Evolutionary conservation across 352 stramenopile genomes (phyloP), one percentile per base, ranked within the genome.

Genomic region (Phytophthora agathidicida): DNA sequence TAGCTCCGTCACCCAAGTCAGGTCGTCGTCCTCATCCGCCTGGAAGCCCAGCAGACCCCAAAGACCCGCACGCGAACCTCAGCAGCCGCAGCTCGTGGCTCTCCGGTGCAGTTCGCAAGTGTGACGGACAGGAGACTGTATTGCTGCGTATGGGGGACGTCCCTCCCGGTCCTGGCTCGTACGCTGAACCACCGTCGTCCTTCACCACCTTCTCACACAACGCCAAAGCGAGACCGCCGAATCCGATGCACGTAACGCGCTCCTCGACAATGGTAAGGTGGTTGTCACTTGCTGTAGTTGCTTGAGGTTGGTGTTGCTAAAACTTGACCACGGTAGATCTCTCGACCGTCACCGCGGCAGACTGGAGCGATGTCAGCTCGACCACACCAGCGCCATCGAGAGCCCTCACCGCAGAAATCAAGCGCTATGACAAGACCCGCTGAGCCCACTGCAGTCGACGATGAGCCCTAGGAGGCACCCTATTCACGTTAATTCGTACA

Each of bases 1-100:
- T 94, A 2, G 85, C 80, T 3, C 83, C 85, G 5, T 86, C 83
- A 0, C 72, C 83, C 2, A 69, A 67, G 16, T 66, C 38, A 2
- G 53, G 47, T 3, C 65, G 63, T 4, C 76, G 74, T 10, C 65
- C 78, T 11, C 52, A 57, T 4, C 75, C 75, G 0, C 75, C 76
- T 7, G 57, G 65, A 13, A 88, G 78, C 33, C 69, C 76, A 11
- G 55, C 57, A 11, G 75, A 84, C 14, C 59, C 64, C 11, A 80
- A 79, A 58, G 83, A 91, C 48, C 83, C 85, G 5, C 74, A 94
- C 56, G 79, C 82, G 6, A 94, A 92, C 53, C 56, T 85, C 28
- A 91, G 77, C 65, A 89, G 80, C 42, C 80, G 85, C 26, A 92
- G 82, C 41, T 91, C 79, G 38, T 94, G 85, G 85, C 80, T 94